phyloP scores from a whole-genome alignment of 805 yeast genomes.

The Nakazawaea molendinolei region DNA sequence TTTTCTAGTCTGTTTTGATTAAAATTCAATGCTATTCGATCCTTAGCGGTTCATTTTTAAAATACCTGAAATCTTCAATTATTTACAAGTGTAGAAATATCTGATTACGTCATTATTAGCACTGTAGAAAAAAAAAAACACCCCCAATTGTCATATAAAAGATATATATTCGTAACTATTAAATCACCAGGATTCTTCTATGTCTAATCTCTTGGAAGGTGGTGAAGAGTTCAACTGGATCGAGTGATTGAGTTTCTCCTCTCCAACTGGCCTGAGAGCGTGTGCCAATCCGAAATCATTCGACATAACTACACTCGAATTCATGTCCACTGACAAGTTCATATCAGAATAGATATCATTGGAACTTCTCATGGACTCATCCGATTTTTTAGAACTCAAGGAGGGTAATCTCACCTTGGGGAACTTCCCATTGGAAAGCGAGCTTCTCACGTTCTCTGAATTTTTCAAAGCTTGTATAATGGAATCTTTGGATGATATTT shows the following conservation, averaged over 20 bases:
- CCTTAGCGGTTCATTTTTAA: too few species aligned
- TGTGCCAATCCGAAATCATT: not conserved
- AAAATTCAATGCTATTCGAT: too few species aligned
- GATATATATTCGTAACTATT: too few species aligned
- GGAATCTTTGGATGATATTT: slow-evolving; percentile 66
- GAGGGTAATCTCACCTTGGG: slow-evolving; percentile 3
- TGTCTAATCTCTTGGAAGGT: slow-evolving; percentile 1
- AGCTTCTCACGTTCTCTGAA: slow-evolving; percentile 51
- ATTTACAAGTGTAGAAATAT: too few species aligned
- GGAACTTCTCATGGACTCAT: slow-evolving; percentile 16
- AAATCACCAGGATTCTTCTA: slow-evolving; percentile 9
- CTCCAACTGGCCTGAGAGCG: slow-evolving; percentile 6
- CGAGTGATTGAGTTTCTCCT: slow-evolving; percentile 4
- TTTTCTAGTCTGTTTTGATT: too few species aligned
- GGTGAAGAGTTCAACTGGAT: slow-evolving; percentile 4
- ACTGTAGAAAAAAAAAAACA: too few species aligned
- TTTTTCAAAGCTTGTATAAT: slow-evolving; percentile 70
- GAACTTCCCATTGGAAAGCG: not conserved
- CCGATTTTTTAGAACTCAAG: slow-evolving; percentile 7
- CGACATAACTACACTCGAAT: slow-evolving; percentile 2
- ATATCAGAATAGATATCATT: slow-evolving; percentile 4
- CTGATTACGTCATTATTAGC: too few species aligned
- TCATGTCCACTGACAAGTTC: slow-evolving; percentile 5
- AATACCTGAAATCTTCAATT: too few species aligned
- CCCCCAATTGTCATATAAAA: too few species aligned